Evolutionary conservation across 1,284 basidiomycete genomes (phyloP).

Genomic region (Ustilago nuda): DNA sequence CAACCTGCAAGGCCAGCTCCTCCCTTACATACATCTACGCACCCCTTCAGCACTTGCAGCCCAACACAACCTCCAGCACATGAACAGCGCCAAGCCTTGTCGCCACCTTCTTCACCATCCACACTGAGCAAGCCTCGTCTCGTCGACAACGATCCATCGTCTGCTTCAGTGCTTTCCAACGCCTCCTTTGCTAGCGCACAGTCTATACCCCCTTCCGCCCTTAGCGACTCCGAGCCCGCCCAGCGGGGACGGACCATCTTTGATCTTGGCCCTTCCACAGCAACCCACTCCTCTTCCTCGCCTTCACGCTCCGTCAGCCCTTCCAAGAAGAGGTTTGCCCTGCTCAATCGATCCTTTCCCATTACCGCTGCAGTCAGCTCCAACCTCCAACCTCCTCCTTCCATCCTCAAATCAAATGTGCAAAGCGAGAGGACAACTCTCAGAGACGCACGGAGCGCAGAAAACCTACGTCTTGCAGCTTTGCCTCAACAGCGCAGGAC

Average conservation of each 20-base stretch:
- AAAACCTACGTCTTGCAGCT: conserved; percentile 35
- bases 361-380: not conserved
- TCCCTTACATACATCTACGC: conserved; percentile 14
- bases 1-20: not conserved
- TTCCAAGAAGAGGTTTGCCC: conserved; percentile 21
- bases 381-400: conserved; percentile 19
- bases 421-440: conserved; percentile 3
- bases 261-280: conserved; percentile 3
- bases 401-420: conserved; percentile 14
- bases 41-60: conserved; percentile 14
- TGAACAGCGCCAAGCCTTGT: not conserved
- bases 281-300: conserved; percentile 14
- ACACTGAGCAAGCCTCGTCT: conserved; percentile 12
- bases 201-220: conserved; percentile 23
- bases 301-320: conserved; percentile 24
- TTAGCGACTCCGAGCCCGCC: conserved; percentile 44
- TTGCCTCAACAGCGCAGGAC: conserved; percentile 30
- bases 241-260: conserved; percentile 13
- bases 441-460: conserved; percentile 31
- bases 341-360: conserved; percentile 21
- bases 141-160: conserved; percentile 37
- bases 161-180: conserved; percentile 38
- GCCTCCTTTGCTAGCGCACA: conserved; percentile 47
- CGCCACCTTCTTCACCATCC: conserved; percentile 22
- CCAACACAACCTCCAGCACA: not conserved